Conservation (phyloP, 768 basidiomycete species). For the Suillus subaureus region DNA sequence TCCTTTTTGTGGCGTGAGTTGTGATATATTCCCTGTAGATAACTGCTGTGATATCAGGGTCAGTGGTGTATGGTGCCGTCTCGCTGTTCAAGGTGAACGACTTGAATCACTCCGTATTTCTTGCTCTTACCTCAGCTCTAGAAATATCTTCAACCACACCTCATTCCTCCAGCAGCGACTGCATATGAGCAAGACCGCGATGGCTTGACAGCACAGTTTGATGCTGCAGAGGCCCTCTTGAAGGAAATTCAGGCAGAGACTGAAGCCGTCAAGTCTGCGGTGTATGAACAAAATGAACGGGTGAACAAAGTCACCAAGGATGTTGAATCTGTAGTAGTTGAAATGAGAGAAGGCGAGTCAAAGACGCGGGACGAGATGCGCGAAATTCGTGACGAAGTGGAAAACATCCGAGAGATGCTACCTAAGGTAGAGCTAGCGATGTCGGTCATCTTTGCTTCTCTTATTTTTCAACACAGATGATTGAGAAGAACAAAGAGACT, state of each 20-base stretch:
- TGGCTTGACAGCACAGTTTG: conserved; percentile 85
- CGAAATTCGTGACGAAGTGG: conserved; percentile 89
- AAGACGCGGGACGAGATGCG: conserved; percentile 87
- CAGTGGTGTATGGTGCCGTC: conserved; percentile 77
- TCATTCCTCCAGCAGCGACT: conserved; percentile 83
- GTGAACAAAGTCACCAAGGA: conserved; percentile 74
- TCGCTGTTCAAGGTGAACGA: conserved; percentile 72
- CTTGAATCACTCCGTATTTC: conserved; percentile 12
- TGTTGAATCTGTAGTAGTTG: conserved; percentile 69
- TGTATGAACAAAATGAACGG: conserved; percentile 75
- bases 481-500: conserved; percentile 87
- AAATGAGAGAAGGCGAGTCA: conserved; percentile 77
- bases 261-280: conserved; percentile 64
- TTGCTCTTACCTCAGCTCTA: conserved; percentile 31
- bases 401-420: conserved; percentile 86
- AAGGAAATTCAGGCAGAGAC: conserved; percentile 83
- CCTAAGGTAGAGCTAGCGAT: conserved; percentile 68
- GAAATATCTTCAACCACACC: conserved; percentile 92
- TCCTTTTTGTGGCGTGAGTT: background rate
- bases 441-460: background rate
- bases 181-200: conserved; percentile 90
- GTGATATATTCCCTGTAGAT: conserved; percentile 55
- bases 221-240: conserved; percentile 80
- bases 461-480: conserved; percentile 61
- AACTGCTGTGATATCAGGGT: conserved; percentile 88